Evolutionary conservation across 306 rosid genomes (phyloP).

Genomic region (Cicer judaicum): DNA sequence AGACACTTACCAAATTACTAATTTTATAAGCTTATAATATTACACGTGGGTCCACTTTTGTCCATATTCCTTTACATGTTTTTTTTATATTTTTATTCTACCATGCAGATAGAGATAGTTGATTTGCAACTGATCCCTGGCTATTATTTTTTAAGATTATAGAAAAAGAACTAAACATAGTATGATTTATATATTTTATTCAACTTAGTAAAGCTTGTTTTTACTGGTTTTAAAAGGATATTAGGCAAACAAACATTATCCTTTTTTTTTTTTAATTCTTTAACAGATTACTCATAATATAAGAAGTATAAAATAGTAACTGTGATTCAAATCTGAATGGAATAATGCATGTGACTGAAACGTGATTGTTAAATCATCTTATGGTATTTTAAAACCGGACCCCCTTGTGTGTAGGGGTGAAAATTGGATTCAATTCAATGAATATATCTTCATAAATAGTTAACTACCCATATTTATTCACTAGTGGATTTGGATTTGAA

Average conservation of each 20-base stretch:
- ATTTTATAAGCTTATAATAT: slow-evolving; percentile 28
- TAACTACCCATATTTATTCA: no score
- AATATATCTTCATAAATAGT: no score
- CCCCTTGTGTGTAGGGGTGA: not conserved
- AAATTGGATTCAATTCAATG: no score
- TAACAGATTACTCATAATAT: not conserved
- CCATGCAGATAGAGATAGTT: not conserved
- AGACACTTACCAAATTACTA: slow-evolving; percentile 49
- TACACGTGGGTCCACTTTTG: slow-evolving; percentile 33
- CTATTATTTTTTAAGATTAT: not conserved
- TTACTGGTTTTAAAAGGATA: not conserved
- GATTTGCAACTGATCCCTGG: slow-evolving; percentile 13
- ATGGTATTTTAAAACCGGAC: not conserved
- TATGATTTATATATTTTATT: no score
- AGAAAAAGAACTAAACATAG: not conserved
- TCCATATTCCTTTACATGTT: not conserved
- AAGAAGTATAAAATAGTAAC: not conserved
- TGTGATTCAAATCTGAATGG: not conserved
- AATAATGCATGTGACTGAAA: not conserved
- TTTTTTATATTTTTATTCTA: not conserved
- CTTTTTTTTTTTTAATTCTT: not conserved
- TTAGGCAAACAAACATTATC: not conserved
- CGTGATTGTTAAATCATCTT: not conserved
- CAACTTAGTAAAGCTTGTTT: no score
- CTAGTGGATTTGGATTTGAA: no score